Percentiles rank a stretch among this genome's conserved stretches.
phyloP scores from a whole-genome alignment of 148 eudicot species.

The Diospyros lotus region DNA sequence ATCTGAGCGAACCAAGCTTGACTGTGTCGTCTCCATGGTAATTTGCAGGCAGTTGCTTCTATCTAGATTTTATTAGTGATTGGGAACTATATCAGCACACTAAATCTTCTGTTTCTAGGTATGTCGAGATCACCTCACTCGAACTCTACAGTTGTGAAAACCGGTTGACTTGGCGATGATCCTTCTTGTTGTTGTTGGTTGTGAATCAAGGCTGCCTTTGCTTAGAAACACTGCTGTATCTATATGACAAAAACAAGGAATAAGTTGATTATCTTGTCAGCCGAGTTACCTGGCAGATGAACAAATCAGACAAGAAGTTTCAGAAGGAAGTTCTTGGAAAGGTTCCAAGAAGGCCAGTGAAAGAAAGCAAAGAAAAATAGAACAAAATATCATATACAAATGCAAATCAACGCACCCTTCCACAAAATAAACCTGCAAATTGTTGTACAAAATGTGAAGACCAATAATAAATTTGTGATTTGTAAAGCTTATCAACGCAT shows the following conservation, averaged over 20 bases:
- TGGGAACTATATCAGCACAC: conserved; percentile 45
- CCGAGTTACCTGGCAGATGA: conserved; percentile 17
- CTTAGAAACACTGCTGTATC: conserved; percentile 45
- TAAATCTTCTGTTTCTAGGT: conserved; percentile 56
- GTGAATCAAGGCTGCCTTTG: conserved; percentile 28
- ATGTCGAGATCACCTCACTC: background rate
- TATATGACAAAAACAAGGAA: conserved; percentile 49
- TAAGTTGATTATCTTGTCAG: conserved; percentile 38
- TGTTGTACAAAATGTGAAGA: too few relatives aligned
- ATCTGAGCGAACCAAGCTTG: background rate
- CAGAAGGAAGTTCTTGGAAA: conserved; percentile 34
- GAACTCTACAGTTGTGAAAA: background rate
- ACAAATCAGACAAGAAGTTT: conserved; percentile 32
- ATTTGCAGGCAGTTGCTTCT: conserved; percentile 36
- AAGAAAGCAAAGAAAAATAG: conserved; percentile 14
- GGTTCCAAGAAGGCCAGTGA: conserved; percentile 51
- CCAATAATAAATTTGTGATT: too few relatives aligned
- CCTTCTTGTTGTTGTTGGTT: background rate
- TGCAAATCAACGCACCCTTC: too few relatives aligned
- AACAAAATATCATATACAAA: background rate
- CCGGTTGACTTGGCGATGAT: background rate
- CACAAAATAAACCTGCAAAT: too few relatives aligned
- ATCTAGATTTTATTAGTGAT: conserved; percentile 39
- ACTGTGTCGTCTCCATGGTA: background rate
- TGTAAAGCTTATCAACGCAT: too few relatives aligned